These are phyloP conservation scores for Russula earlei DNA, from an alignment of 768 basidiomycete species.

Conservation along the genomic window DNA sequence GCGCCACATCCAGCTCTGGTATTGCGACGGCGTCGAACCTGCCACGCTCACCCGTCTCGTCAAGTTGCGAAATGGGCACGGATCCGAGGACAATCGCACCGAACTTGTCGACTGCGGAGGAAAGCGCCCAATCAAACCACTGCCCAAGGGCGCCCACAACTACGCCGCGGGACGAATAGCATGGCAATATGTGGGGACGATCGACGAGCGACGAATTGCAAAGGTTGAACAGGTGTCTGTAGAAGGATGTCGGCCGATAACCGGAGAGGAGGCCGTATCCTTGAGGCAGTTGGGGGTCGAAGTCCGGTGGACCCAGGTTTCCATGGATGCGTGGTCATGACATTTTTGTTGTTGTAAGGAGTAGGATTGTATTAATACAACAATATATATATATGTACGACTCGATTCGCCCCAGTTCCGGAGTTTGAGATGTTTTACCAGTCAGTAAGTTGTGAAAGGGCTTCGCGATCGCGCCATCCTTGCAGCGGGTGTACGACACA, in stretches of 20 bases:
- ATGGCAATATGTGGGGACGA: not conserved
- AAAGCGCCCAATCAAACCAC: not conserved
- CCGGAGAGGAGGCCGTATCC: not conserved
- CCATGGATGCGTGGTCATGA: no score
- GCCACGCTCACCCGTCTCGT: no score
- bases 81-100: not conserved
- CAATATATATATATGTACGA: no score
- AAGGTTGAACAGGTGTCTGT: not conserved
- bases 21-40: no score
- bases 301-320: constrained; percentile 3
- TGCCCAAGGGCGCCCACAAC: not conserved
- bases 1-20: constrained; percentile 14
- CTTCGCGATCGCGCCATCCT: no score
- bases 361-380: no score
- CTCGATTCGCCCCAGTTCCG: no score
- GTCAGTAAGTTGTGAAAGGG: no score
- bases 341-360: no score
- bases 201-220: not conserved
- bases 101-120: not conserved
- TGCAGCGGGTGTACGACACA: no score
- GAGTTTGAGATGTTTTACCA: no score
- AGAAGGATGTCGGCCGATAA: constrained; percentile 4
- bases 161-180: no score
- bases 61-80: constrained; percentile 12
- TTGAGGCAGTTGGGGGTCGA: constrained; percentile 6